Conservation (phyloP, 2,329 filamentous ascomycete genomes). For the Diplodia corticola region DNA sequence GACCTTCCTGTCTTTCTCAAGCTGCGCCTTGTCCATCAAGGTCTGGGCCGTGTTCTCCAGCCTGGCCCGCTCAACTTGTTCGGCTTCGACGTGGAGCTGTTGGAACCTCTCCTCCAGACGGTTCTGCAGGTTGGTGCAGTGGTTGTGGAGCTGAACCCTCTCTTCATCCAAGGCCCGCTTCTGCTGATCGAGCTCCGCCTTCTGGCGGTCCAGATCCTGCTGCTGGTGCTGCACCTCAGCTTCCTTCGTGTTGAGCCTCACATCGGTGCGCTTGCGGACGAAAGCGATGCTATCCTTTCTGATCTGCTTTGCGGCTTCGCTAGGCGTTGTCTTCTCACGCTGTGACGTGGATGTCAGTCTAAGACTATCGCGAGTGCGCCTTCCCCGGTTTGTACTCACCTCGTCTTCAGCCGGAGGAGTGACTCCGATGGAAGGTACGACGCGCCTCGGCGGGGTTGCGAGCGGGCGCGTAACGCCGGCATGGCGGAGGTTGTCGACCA, state of each 20-base stretch:
- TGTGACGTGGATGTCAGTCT: not conserved
- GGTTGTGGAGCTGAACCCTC: not conserved
- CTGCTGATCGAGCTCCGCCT: not conserved
- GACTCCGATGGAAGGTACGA: not conserved
- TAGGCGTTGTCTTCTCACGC: not conserved
- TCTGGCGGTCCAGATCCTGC: not conserved
- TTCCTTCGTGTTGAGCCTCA: not conserved
- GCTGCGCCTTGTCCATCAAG: not conserved
- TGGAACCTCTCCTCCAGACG: not conserved
- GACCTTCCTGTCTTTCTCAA: not conserved
- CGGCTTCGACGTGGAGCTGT: not conserved
- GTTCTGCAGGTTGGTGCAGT: not conserved
- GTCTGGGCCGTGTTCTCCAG: not conserved
- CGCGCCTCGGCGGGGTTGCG: not conserved
- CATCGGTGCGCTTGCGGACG: not conserved
- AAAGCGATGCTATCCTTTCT: not conserved
- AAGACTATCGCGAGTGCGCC: no score
- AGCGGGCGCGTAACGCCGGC: not conserved
- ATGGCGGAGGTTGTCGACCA: not conserved
- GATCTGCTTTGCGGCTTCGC: not conserved
- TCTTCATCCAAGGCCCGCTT: not conserved
- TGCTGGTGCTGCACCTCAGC: not conserved
- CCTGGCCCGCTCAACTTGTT: not conserved
- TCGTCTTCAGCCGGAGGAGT: not conserved
- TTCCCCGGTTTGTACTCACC: not conserved